A percentile compares a stretch with the other conserved stretches of the same genome.
These are phyloP conservation scores for Ceraceosorus bombacis DNA, from an alignment of 1,284 basidiomycete genomes.

Conservation along the genomic window DNA sequence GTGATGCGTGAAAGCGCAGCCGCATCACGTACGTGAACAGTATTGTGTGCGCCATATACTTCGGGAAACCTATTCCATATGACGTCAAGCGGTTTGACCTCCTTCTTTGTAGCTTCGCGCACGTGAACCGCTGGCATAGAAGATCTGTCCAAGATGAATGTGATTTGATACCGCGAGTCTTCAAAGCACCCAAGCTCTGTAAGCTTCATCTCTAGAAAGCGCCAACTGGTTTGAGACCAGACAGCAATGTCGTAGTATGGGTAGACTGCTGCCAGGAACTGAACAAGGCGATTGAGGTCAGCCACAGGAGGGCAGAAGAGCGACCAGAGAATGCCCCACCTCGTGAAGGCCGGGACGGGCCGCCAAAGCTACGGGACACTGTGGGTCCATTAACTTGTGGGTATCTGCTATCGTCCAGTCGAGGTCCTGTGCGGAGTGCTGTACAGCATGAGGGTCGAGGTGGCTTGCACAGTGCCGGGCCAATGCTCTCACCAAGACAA, in stretches of 20 bases:
- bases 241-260: constrained; percentile 44
- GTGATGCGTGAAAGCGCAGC: background rate
- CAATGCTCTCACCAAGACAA: constrained; percentile 62
- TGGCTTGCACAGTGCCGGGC: too few relatives aligned
- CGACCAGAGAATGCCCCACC: too few relatives aligned
- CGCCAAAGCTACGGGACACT: too few relatives aligned
- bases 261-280: constrained; percentile 53
- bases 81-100: constrained; percentile 49
- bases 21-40: constrained; percentile 17
- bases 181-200: constrained; percentile 73
- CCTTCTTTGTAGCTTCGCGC: constrained; percentile 59
- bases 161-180: constrained; percentile 24
- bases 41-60: constrained; percentile 10
- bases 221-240: constrained; percentile 63
- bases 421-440: constrained; percentile 68
- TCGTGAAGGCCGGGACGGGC: background rate
- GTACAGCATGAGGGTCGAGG: constrained; percentile 54
- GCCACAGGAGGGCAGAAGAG: too few relatives aligned
- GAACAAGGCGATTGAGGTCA: background rate
- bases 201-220: constrained; percentile 84
- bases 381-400: constrained; percentile 52
- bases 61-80: constrained; percentile 37
- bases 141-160: constrained; percentile 62
- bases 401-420: constrained; percentile 58
- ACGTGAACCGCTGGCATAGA: constrained; percentile 70